phyloP scores from a whole-genome alignment of 2,329 filamentous ascomycete species.

The Cladosporium sp. region DNA sequence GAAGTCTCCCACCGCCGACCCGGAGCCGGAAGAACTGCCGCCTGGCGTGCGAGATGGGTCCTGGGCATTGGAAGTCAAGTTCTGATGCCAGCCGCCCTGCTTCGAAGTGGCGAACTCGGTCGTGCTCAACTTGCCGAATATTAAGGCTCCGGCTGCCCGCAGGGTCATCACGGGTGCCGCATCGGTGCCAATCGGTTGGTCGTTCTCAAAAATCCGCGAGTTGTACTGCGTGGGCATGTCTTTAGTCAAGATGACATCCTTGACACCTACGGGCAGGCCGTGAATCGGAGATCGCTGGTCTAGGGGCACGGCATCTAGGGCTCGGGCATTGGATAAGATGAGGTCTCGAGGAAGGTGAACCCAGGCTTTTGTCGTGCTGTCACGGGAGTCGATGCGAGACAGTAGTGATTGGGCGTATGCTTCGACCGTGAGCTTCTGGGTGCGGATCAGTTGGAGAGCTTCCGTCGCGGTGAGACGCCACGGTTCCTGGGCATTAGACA shows the following conservation, averaged over 20 bases:
- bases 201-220: conserved; percentile 48
- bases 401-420: conserved; percentile 46
- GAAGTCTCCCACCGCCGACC: conserved; percentile 58
- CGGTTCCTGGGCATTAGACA: conserved; percentile 9
- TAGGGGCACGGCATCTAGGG: conserved; percentile 45
- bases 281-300: conserved; percentile 50
- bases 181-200: conserved; percentile 41
- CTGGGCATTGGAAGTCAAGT: conserved; percentile 51
- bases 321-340: conserved; percentile 45
- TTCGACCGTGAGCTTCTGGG: conserved; percentile 43
- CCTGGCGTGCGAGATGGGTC: conserved; percentile 51
- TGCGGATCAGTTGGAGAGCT: conserved; percentile 33
- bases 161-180: conserved; percentile 48
- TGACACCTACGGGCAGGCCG: conserved; percentile 53
- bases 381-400: conserved; percentile 39
- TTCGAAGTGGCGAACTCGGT: conserved; percentile 58
- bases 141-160: conserved; percentile 49
- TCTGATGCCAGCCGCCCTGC: conserved; percentile 36
- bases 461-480: conserved; percentile 39
- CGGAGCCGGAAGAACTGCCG: conserved; percentile 62
- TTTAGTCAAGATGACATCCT: conserved; percentile 55
- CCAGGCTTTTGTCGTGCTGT: conserved; percentile 47
- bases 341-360: conserved; percentile 40
- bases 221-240: conserved; percentile 55
- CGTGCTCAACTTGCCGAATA: conserved; percentile 55